Base-by-base conservation (phyloP, 495 filamentous ascomycete species). In the Recurvomyces mirabilis region DNA sequence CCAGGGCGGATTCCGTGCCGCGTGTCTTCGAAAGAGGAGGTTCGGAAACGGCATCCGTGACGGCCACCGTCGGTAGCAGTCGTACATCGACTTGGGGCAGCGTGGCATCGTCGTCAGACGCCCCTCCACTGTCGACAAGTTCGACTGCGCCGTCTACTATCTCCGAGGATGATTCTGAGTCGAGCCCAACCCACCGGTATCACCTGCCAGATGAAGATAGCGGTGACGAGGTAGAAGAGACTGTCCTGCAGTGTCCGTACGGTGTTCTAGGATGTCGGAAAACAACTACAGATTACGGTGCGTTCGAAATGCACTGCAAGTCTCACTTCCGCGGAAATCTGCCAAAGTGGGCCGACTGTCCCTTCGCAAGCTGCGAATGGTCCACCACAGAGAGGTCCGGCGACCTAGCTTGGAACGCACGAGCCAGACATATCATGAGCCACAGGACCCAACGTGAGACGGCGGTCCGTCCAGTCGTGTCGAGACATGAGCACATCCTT, bases 361-460 rank as follows among this genome's bases (percentile, higher is more conserved):
- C 38, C n/a, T 49, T 49, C 32, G 15, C 28, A 26, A 17, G 26
- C 14, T 49, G 46, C 17, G 17, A 22, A 5, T 49, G 46, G 46
- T 12, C 14, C 15, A 7, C 11, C 2, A 29, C 19, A 13, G 23
- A 15, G 18, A 12, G 20, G 4, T 2, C 38, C 13, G 30, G 38
- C 14, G n/a, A 42, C 9, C 11, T 22, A 21, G 42, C 42, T n/a
- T 45, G 42, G 42, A 21, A 21, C 21, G 7, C 15, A n/a, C 42
- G 42, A 5, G 3, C 10, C 3, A 2, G n/a, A 18, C 42, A 45
- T 18, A 21, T 45, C n/a, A 11, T 15, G 2, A 4, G 10, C 11
- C 39, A 42, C 9, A 15, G 13, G 5, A 2, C 5, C 4, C 17
- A 6, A n/a, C n/a, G n/a, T 31, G 4, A 32, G 9, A 30, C n/a